phyloP scores from a whole-genome alignment of 2,329 filamentous ascomycete species.

The Phialophora tarda region DNA sequence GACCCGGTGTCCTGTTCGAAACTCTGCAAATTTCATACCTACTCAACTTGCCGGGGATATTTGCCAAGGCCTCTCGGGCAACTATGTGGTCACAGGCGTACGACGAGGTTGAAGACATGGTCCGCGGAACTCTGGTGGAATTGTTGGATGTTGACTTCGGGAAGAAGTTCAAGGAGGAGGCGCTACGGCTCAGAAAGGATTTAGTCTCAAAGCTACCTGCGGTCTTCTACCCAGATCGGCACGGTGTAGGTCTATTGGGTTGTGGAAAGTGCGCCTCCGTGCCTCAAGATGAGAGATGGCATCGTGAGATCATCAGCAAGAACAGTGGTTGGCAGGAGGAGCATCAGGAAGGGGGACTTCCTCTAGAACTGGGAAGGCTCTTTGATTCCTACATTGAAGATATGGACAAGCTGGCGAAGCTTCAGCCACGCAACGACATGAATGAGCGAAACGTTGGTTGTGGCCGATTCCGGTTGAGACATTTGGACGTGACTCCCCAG shows the following conservation, averaged over 20 bases:
- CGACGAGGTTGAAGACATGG: background rate
- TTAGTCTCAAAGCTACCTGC: background rate
- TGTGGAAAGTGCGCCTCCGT: background rate
- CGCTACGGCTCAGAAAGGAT: background rate
- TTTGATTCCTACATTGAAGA: background rate
- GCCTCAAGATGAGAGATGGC: slow-evolving; percentile 2
- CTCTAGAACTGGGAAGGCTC: background rate
- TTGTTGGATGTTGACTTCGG: background rate
- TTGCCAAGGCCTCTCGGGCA: slow-evolving; percentile 7
- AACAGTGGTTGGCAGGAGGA: background rate
- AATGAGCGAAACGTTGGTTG: background rate
- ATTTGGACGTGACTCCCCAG: background rate
- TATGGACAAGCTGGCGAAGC: background rate
- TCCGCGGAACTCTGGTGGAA: background rate
- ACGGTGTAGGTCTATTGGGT: background rate
- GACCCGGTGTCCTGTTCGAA: too few relatives aligned
- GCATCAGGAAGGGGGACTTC: background rate
- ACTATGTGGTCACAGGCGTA: slow-evolving; percentile 4
- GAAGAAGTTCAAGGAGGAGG: background rate
- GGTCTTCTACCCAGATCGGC: slow-evolving; percentile 6
- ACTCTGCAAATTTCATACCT: slow-evolving; percentile 2
- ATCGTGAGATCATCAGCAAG: slow-evolving; percentile 9
- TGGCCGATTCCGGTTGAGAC: slow-evolving; percentile 1
- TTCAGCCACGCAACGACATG: background rate
- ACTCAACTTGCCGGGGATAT: background rate